Evolutionary conservation across 192 early-diverging fungal species (phyloP).

Genomic region (Fimicolochytrium jonesii): DNA sequence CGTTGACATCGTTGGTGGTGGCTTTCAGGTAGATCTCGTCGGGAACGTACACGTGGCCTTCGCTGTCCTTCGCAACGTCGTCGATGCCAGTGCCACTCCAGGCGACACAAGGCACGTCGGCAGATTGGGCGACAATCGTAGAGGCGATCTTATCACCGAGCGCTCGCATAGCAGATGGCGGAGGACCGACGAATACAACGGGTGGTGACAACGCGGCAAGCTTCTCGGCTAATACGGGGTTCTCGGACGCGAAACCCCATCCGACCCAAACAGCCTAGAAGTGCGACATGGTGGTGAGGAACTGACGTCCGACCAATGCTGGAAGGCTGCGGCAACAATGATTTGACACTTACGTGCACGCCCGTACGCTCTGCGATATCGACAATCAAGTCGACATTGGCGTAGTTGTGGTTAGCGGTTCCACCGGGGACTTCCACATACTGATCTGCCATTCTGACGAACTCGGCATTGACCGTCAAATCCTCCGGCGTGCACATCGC

Average conservation of each 20-base stretch:
- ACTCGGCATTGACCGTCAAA: constrained; percentile 96
- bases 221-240: constrained; percentile 91
- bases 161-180: constrained; percentile 94
- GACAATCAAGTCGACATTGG: constrained; percentile 97
- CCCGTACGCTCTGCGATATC: constrained; percentile 95
- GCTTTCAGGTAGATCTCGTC: constrained; percentile 75
- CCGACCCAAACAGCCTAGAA: constrained; percentile 96
- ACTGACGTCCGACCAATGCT: too few species aligned
- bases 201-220: constrained; percentile 69
- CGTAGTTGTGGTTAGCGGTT: constrained; percentile 98
- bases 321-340: too few species aligned
- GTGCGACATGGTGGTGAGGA: too few species aligned
- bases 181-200: constrained; percentile 95
- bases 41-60: constrained; percentile 77
- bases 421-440: constrained; percentile 98
- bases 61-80: constrained; percentile 60
- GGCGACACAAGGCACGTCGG: constrained; percentile 91
- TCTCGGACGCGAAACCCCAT: constrained; percentile 99
- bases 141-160: constrained; percentile 99
- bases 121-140: constrained; percentile 96
- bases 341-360: constrained; percentile 54
- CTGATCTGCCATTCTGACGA: constrained; percentile 98
- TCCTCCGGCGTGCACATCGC: constrained; percentile 99
- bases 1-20: constrained; percentile 79
- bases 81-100: constrained; percentile 91